Conservation (phyloP, 148 eudicot genomes). For the Salicornia ramosissima region DNA sequence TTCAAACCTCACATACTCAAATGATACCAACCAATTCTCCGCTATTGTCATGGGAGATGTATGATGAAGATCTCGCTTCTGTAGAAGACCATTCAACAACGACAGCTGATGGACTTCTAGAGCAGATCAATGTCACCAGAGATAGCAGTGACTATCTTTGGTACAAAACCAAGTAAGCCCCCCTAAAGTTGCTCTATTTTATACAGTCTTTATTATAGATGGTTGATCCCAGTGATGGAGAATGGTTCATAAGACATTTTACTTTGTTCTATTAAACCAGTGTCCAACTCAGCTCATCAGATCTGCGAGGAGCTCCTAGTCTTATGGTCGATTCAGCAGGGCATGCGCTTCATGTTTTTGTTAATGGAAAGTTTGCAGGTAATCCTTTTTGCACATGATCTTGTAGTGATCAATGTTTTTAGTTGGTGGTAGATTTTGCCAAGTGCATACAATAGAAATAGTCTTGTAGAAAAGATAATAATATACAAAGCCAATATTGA, state of each 20-base stretch:
- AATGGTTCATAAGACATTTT: background rate
- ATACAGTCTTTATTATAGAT: background rate
- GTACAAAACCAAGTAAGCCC: conserved; percentile 76
- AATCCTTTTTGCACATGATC: background rate
- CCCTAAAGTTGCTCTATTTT: background rate
- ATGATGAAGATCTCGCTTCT: conserved; percentile 62
- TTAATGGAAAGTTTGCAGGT: conserved; percentile 79
- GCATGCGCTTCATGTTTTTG: conserved; percentile 66
- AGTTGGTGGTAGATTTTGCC: background rate
- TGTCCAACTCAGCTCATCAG: conserved; percentile 56
- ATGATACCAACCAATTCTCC: conserved; percentile 53
- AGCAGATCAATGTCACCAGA: conserved; percentile 79
- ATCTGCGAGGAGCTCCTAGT: conserved; percentile 61
- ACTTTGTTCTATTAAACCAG: conserved; percentile 31
- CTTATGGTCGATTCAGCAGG: conserved; percentile 72
- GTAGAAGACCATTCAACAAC: conserved; percentile 49
- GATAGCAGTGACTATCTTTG: conserved; percentile 85
- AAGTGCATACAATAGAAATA: background rate
- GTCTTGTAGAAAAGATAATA: background rate
- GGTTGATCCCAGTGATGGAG: background rate
- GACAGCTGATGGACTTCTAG: conserved; percentile 65
- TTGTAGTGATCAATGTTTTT: background rate
- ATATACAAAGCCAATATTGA: background rate
- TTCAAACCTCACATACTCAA: conserved; percentile 57
- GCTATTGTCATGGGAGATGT: conserved; percentile 64